Percentiles rank a stretch among this genome's conserved stretches.
Conservation (phyloP, 257 asterid genomes). For the Solanum pennellii region DNA sequence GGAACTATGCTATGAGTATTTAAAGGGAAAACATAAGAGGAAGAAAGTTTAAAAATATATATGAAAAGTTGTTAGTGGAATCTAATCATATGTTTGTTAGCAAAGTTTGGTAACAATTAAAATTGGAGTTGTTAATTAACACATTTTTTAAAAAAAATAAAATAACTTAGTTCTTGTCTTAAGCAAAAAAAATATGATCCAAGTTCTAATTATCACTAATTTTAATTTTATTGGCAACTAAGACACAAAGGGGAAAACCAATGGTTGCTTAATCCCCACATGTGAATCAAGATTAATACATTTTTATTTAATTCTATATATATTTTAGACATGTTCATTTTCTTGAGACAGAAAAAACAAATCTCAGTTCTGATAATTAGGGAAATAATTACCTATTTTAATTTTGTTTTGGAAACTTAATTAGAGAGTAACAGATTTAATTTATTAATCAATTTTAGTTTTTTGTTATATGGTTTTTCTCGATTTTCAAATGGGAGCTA, state of each 20-base stretch:
- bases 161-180: background rate
- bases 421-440: background rate
- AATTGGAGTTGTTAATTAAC: background rate
- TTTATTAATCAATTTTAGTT: background rate
- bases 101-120: constrained; percentile 7
- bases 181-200: background rate
- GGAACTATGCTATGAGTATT: constrained; percentile 4
- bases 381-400: background rate
- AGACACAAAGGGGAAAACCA: background rate
- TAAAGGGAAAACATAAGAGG: constrained; percentile 2
- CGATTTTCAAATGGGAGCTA: background rate
- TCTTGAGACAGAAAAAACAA: background rate
- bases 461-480: background rate
- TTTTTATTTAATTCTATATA: background rate
- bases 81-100: constrained; percentile 5
- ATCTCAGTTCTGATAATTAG: background rate
- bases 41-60: background rate
- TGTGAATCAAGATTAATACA: background rate
- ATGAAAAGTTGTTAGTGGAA: constrained; percentile 1
- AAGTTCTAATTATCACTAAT: background rate
- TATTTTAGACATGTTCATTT: background rate
- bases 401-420: background rate
- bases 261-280: background rate
- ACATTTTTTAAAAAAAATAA: background rate
- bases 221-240: background rate